A percentile compares a stretch with the other conserved stretches of the same genome.
Conservation (phyloP, 2,329 filamentous ascomycete species). For the Scytalidium lignicola region DNA sequence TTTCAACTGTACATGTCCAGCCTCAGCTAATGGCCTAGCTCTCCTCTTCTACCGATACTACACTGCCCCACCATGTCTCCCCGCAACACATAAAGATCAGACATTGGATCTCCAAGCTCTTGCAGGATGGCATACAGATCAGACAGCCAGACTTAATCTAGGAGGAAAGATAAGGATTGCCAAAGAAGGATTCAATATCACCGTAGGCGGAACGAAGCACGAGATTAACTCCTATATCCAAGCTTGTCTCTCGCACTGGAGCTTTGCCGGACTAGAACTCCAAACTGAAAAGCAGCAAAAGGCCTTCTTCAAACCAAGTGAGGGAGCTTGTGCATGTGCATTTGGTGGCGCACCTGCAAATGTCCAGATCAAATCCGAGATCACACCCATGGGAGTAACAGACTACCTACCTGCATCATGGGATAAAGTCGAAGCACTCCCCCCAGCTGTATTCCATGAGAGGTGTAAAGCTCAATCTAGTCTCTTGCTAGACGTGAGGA, state of each 20-base stretch:
- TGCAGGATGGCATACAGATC: constrained; percentile 17
- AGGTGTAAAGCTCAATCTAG: constrained; percentile 12
- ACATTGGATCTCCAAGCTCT: constrained; percentile 11
- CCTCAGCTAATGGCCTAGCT: constrained; percentile 16
- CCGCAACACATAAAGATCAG: constrained; percentile 2
- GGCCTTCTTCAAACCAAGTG: background rate
- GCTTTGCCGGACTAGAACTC: constrained; percentile 20
- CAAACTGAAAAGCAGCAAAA: constrained; percentile 4
- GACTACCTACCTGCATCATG: constrained; percentile 24
- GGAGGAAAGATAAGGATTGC: constrained; percentile 26
- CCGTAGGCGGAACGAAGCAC: constrained; percentile 21
- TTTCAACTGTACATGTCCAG: constrained; percentile 25
- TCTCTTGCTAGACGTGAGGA: constrained; percentile 26
- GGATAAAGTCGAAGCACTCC: constrained; percentile 20
- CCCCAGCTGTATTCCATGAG: constrained; percentile 24
- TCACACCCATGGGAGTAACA: constrained; percentile 28
- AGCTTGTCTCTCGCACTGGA: constrained; percentile 24
- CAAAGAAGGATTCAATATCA: constrained; percentile 29
- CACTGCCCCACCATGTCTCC: constrained; percentile 17
- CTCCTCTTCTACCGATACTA: constrained; percentile 31
- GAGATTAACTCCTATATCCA: constrained; percentile 21
- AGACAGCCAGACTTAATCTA: constrained; percentile 13
- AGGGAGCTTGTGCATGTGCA: constrained; percentile 21
- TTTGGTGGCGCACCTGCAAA: constrained; percentile 13
- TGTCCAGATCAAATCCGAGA: constrained; percentile 22